These are phyloP conservation scores for Collariella sp. DNA, from an alignment of 495 filamentous ascomycete genomes.

Conservation along the genomic window DNA sequence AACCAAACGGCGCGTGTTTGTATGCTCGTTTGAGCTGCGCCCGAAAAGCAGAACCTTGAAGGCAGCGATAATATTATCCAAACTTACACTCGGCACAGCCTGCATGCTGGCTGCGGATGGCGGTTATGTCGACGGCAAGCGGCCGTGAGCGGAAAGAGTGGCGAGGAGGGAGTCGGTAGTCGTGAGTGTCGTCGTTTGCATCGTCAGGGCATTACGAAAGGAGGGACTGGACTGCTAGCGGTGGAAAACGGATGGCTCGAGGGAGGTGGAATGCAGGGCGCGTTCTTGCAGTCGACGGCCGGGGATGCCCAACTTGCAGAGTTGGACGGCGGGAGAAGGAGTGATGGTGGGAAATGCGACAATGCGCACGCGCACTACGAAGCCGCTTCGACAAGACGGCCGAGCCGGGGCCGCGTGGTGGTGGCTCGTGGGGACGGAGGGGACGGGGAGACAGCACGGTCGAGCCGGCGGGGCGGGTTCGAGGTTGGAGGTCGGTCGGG, in stretches of 20 bases:
- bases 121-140: conserved; percentile 32
- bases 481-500: conserved; percentile 7
- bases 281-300: conserved; percentile 14
- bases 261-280: conserved; percentile 24
- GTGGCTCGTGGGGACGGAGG: not conserved
- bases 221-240: conserved; percentile 7
- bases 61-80: conserved; percentile 2
- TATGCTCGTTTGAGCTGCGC: not conserved
- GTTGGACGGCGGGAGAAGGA: too few species aligned
- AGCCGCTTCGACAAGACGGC: not conserved
- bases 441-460: not conserved
- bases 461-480: not conserved
- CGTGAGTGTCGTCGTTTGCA: conserved; percentile 30
- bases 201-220: conserved; percentile 33
- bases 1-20: conserved; percentile 1
- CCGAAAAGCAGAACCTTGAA: not conserved
- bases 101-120: conserved; percentile 47
- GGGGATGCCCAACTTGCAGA: not conserved
- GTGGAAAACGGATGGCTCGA: conserved; percentile 9
- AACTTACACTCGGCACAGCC: conserved; percentile 57
- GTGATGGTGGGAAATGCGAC: not conserved
- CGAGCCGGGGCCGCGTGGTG: not conserved
- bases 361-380: not conserved
- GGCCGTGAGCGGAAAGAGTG: conserved; percentile 31
- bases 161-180: conserved; percentile 30